These are phyloP conservation scores for Rubia balearica DNA, from an alignment of 305 asterid species.

Conservation along the genomic window DNA sequence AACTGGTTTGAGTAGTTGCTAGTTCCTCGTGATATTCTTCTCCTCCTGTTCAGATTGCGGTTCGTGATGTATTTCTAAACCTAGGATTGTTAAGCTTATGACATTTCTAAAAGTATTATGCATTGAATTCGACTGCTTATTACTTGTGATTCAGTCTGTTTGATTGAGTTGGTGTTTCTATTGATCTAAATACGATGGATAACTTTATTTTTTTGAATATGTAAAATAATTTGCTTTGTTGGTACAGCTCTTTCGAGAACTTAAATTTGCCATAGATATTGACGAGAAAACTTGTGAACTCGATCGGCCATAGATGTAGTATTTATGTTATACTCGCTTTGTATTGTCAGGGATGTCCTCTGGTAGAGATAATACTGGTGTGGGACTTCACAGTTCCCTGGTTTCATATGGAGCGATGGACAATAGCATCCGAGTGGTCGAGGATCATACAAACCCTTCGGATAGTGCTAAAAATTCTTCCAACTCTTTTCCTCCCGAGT, in stretches of 20 bases:
- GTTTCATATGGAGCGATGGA: constrained; percentile 17
- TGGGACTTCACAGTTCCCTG: constrained; percentile 24
- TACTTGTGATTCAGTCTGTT: background rate
- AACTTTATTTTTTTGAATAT: background rate
- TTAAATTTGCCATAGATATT: background rate
- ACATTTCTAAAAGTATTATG: background rate
- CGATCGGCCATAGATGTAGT: background rate
- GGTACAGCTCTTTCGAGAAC: background rate
- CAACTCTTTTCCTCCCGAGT: constrained; percentile 35
- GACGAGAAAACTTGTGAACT: background rate
- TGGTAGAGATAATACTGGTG: constrained; percentile 22
- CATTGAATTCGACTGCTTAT: background rate
- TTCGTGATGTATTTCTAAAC: background rate
- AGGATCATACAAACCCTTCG: constrained; percentile 19
- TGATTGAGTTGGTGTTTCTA: background rate
- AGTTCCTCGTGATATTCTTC: background rate
- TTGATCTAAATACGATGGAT: background rate
- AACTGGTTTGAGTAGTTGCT: background rate
- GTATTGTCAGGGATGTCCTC: constrained; percentile 32
- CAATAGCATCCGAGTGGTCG: constrained; percentile 19
- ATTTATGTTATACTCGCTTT: constrained; percentile 3
- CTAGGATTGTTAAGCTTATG: background rate
- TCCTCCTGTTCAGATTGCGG: background rate
- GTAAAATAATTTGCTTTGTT: background rate
- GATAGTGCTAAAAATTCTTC: constrained; percentile 19